These are phyloP conservation scores for Auriculariales sp. DNA, from an alignment of 768 basidiomycete genomes.

Conservation along the genomic window DNA sequence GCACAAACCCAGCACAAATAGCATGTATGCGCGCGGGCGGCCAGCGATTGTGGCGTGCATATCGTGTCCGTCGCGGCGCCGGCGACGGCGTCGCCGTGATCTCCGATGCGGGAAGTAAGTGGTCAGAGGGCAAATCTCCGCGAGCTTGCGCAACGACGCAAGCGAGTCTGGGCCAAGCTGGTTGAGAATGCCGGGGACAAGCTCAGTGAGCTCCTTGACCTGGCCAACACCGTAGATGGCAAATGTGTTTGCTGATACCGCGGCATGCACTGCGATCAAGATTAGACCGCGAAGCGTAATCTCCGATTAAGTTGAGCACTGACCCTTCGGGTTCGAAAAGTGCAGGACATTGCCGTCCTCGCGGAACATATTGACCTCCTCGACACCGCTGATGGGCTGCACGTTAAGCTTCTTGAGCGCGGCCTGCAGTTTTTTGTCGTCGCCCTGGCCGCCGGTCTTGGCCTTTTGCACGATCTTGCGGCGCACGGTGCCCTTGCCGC, in stretches of 20 bases:
- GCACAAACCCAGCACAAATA: too few species aligned
- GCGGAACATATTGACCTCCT: slow-evolving; percentile 99
- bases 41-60: too few species aligned
- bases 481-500: slow-evolving; percentile 95
- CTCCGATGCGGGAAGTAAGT: too few species aligned
- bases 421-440: slow-evolving; percentile 94
- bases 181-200: slow-evolving; percentile 97
- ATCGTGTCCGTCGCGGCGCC: too few species aligned
- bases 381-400: slow-evolving; percentile 85
- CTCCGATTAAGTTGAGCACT: slow-evolving; percentile 17
- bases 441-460: slow-evolving; percentile 71
- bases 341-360: slow-evolving; percentile 98
- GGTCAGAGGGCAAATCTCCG: too few species aligned
- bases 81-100: too few species aligned
- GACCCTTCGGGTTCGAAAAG: slow-evolving; percentile 91
- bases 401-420: slow-evolving; percentile 95
- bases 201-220: slow-evolving; percentile 96
- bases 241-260: slow-evolving; percentile 85
- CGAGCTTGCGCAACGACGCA: slow-evolving; percentile 90
- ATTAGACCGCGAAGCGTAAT: slow-evolving; percentile 7
- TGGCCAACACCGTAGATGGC: slow-evolving; percentile 93
- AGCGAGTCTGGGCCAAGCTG: slow-evolving; percentile 98
- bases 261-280: slow-evolving; percentile 77
- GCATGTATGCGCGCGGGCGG: too few species aligned
- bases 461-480: slow-evolving; percentile 91